Evolutionary conservation across 1,139 yeast genomes (phyloP).

Genomic region (Martiniozyma asiatica): DNA sequence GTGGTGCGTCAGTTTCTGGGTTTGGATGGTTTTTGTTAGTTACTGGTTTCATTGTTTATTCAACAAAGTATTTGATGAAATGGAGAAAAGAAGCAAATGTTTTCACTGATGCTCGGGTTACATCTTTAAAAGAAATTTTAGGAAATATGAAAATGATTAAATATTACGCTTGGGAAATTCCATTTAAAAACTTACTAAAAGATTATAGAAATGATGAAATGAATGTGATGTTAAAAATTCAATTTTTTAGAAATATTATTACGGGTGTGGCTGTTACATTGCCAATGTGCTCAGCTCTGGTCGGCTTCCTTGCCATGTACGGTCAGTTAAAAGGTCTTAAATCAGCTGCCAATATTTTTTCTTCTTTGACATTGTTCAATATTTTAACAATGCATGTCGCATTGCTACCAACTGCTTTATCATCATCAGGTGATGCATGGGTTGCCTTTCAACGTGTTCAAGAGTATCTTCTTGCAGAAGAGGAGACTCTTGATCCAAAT

Average conservation of each 20-base stretch:
- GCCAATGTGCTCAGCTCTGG: conserved; percentile 36
- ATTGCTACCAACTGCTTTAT: conserved; percentile 41
- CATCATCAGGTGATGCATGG: conserved; percentile 42
- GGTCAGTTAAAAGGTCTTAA: conserved; percentile 20
- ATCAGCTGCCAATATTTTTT: conserved; percentile 32
- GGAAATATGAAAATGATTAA: conserved; percentile 37
- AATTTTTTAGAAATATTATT: conserved; percentile 31
- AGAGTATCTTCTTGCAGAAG: conserved; percentile 31
- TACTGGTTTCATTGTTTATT: conserved; percentile 13
- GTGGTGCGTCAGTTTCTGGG: conserved; percentile 46
- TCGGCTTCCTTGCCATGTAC: conserved; percentile 36
- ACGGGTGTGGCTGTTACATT: conserved; percentile 35
- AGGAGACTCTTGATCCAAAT: conserved; percentile 19
- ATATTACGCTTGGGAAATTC: conserved; percentile 42
- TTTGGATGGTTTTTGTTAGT: conserved; percentile 23
- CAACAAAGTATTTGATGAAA: conserved; percentile 26
- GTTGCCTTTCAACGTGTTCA: conserved; percentile 39
- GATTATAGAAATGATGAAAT: conserved; percentile 31
- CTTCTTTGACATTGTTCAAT: conserved; percentile 40
- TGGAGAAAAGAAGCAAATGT: conserved; percentile 28
- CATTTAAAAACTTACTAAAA: conserved; percentile 30
- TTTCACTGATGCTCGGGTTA: conserved; percentile 34
- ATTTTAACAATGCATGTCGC: conserved; percentile 40
- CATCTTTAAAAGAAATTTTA: conserved; percentile 33
- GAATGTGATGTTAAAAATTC: conserved; percentile 31